Conservation (phyloP, 306 rosid genomes). For the Geum urbanum region DNA sequence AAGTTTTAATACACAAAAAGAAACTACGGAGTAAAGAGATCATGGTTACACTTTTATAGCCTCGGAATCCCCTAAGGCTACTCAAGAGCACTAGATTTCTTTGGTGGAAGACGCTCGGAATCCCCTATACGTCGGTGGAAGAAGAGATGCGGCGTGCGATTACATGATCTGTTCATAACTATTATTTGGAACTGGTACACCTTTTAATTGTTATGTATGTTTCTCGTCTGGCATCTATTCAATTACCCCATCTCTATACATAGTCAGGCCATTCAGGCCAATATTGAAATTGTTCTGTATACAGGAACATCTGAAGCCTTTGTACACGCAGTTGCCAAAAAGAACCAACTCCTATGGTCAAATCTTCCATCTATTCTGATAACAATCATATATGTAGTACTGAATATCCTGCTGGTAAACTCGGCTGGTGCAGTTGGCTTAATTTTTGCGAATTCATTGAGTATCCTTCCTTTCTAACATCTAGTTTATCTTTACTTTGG, state of each 20-base stretch:
- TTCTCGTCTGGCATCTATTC: slow-evolving; percentile 11
- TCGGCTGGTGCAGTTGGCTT: slow-evolving; percentile 84
- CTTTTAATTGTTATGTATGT: neutral
- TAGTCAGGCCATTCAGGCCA: neutral
- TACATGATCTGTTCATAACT: too few relatives aligned
- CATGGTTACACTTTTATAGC: too few relatives aligned
- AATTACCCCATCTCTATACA: slow-evolving; percentile 1
- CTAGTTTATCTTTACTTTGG: neutral
- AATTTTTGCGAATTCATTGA: slow-evolving; percentile 76
- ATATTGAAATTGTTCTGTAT: slow-evolving; percentile 19
- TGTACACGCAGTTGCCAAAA: slow-evolving; percentile 87
- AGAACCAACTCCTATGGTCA: slow-evolving; percentile 72
- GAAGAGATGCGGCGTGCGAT: too few relatives aligned
- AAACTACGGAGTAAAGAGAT: too few relatives aligned
- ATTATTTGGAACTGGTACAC: slow-evolving; percentile 3
- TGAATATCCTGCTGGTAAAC: slow-evolving; percentile 63
- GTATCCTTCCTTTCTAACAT: slow-evolving; percentile 63
- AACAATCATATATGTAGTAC: slow-evolving; percentile 66
- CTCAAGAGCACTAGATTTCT: too few relatives aligned
- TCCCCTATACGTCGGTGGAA: too few relatives aligned
- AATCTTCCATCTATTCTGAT: slow-evolving; percentile 70
- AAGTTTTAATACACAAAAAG: too few relatives aligned
- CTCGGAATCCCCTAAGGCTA: too few relatives aligned
- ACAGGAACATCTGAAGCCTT: slow-evolving; percentile 96
- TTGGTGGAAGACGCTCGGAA: too few relatives aligned